phyloP scores from a whole-genome alignment of 148 eudicot genomes.

The Arctostaphylos glauca region DNA sequence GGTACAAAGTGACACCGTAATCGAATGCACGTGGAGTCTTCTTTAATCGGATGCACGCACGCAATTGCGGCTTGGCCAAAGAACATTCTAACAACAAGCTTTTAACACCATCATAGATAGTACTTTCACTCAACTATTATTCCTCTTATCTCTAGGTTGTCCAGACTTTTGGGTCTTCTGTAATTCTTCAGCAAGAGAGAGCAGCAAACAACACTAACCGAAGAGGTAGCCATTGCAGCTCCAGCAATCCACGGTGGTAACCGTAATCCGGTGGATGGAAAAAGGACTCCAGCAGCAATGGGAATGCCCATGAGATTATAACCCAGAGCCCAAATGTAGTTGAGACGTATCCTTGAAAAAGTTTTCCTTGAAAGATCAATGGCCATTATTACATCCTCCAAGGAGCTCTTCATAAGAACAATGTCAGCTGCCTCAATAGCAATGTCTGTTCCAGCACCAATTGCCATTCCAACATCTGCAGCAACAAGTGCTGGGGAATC shows the following conservation, averaged over 20 bases:
- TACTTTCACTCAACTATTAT: constrained; percentile 42
- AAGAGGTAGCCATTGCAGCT: constrained; percentile 98
- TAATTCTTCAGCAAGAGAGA: constrained; percentile 84
- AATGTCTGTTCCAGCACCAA: no score
- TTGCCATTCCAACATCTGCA: no score
- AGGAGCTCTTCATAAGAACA: constrained; percentile 79
- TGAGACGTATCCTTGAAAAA: constrained; percentile 68
- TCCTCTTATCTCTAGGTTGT: constrained; percentile 49
- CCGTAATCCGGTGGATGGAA: constrained; percentile 69
- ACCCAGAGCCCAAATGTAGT: constrained; percentile 90
- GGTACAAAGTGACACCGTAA: no score
- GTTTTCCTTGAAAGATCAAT: constrained; percentile 89
- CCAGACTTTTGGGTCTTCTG: constrained; percentile 62
- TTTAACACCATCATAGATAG: neutral
- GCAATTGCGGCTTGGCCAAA: no score
- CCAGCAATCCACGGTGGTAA: constrained; percentile 97
- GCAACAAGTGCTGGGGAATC: constrained; percentile 97
- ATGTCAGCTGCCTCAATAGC: constrained; percentile 97
- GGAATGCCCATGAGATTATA: constrained; percentile 82
- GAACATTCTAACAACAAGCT: no score
- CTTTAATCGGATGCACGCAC: no score
- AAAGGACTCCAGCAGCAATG: constrained; percentile 76
- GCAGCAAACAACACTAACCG: constrained; percentile 91
- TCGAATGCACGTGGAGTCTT: no score
- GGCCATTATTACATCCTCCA: constrained; percentile 89